Evolutionary conservation across 1,139 yeast species (phyloP), one percentile per base, ranked within the genome.

Genomic region (Arxiozyma telluris): DNA sequence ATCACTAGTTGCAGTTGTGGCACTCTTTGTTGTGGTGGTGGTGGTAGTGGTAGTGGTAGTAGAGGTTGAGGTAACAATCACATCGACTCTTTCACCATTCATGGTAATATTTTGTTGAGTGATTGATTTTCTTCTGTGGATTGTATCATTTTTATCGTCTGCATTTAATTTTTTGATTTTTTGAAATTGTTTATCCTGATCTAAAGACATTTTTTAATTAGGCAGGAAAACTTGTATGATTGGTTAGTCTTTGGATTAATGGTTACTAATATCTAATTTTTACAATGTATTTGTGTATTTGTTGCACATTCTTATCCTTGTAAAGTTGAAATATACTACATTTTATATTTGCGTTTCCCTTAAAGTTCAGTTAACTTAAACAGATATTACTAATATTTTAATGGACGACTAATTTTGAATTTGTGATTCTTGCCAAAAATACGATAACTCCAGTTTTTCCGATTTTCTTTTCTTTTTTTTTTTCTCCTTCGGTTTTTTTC

Each of bases 161-260:
- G 38, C 39, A 46, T 46, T 46, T 27, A 46, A 38, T 22, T 20
- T 38, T 38, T 46, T 46, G 21, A 46, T 46, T 21, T 34, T 30
- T 46, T 34, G 47, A n/a, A 41, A 20, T 20, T 46, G 41, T n/a
- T 50, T 50, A 49, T 57, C 51, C 44, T 54, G 21, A 38, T 34
- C 48, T 9, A 46, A 38, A 12, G 42, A 46, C 49, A 46, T 45
- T 25, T 18, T 18, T 44, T 27, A 22, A 23, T 34, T 39, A 34
- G 6, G 12, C n/a, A 15, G n/a, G 4, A 15, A 34, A 34, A 15
- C 39, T 23, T 18, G 18, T 20, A 11, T 42, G 11, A 6, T 42
- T 34, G 20, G 50, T 41, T 41, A 6, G 6, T 34, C 39, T 34
- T 34, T 34, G 8, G 39, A 12, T 34, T 34, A 34, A 6, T 34